Base-by-base conservation (phyloP, 2,329 filamentous ascomycete genomes). In the Microdochium bolleyi region DNA sequence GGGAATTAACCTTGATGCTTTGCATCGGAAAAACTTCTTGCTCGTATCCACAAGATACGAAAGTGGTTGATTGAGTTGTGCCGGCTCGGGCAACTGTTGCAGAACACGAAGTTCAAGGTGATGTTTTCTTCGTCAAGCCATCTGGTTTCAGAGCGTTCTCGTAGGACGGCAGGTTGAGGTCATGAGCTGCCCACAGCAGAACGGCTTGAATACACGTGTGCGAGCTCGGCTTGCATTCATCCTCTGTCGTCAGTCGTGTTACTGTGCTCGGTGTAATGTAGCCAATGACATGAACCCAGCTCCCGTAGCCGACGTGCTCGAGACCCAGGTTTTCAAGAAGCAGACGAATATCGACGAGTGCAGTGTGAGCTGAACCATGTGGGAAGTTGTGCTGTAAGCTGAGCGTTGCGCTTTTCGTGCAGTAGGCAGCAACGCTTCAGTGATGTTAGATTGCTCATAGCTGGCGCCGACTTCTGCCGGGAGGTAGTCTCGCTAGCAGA, bases 201-300 rank as follows among this genome's bases (percentile, higher is more conserved):
- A 94, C 67, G 1, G 89, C 90, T 64, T 96, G 89, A 19, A 96
- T 73, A 52, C 65, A 67, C 11, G 71, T 51, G 24, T 53, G 71
- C 63, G 25, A 77, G 68, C 51, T 57, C 56, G 16, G 58, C 54
- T 32, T 54, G 41, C 10, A 51, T 54, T 27, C 38, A 53, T 38
- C n/a, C n/a, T n/a, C n/a, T n/a, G n/a, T 54, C 22, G 34, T 52
- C 2, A 50, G 24, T 56, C 49, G 2, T 3, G 46, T 24, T 16
- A 49, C 51, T 11, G 54, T 57, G 48, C 60, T 51, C 46, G 65
- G 64, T 41, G 73, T 77, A 52, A 92, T 74, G 66, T 95, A 95
- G 5, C 92, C 92, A 58, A 96, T 81, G 3, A 96, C 78, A 65
- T 96, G 95, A 50, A 96, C 70, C 91, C 92, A 96, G 55, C 86